phyloP scores from a whole-genome alignment of 768 basidiomycete species.

The Termitomyces sp. region DNA sequence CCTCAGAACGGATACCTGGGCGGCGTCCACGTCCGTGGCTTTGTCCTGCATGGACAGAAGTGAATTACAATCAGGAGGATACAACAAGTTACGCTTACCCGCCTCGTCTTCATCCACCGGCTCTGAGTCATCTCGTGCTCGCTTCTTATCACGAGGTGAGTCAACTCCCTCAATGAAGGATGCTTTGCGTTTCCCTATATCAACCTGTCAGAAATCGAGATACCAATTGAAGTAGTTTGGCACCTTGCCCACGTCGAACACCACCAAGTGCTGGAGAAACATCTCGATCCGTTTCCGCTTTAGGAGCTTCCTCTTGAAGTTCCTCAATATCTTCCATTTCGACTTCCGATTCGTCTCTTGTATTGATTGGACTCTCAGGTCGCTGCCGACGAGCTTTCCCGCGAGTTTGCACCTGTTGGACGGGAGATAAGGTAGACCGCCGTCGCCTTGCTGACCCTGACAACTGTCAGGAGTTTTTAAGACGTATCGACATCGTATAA shows the following conservation, averaged over 20 bases:
- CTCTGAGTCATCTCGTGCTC: slow-evolving; percentile 66
- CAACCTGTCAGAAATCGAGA: neutral
- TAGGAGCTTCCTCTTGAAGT: slow-evolving; percentile 25
- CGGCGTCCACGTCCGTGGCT: slow-evolving; percentile 32
- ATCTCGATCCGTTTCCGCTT: slow-evolving; percentile 30
- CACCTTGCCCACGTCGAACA: slow-evolving; percentile 31
- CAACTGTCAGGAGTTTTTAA: slow-evolving; percentile 1
- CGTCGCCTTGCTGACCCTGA: slow-evolving; percentile 42
- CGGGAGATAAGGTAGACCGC: slow-evolving; percentile 33
- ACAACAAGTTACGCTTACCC: slow-evolving; percentile 28
- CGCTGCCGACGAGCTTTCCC: slow-evolving; percentile 30
- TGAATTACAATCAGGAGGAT: neutral
- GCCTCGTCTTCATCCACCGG: slow-evolving; percentile 65
- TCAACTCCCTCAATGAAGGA: slow-evolving; percentile 50
- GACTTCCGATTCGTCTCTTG: slow-evolving; percentile 15
- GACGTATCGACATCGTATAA: neutral
- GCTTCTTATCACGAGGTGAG: slow-evolving; percentile 53
- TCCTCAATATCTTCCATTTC: slow-evolving; percentile 25
- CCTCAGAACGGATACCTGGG: slow-evolving; percentile 38
- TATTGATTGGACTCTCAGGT: slow-evolving; percentile 8
- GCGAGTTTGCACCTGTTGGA: slow-evolving; percentile 27
- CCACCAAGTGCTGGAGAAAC: slow-evolving; percentile 28
- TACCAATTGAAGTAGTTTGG: neutral
- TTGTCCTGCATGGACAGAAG: slow-evolving; percentile 23
- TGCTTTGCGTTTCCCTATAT: slow-evolving; percentile 64